These are phyloP conservation scores for Citrus medica DNA, from an alignment of 345 rosid species.

Conservation along the genomic window DNA sequence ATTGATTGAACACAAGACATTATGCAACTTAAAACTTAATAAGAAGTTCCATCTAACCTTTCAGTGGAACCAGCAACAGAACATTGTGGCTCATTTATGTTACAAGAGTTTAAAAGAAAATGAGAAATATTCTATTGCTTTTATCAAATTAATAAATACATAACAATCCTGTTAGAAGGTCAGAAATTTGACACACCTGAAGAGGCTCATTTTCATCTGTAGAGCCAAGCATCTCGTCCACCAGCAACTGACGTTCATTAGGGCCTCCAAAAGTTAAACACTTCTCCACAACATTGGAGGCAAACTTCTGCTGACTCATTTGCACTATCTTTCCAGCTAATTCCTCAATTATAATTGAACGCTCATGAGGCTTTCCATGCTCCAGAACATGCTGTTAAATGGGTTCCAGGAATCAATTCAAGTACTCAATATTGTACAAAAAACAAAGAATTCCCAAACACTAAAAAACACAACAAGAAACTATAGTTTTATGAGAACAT, in stretches of 20 bases:
- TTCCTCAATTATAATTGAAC: slow-evolving; percentile 48
- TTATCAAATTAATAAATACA: background rate
- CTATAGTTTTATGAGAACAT: background rate
- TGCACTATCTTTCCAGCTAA: slow-evolving; percentile 63
- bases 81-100: background rate
- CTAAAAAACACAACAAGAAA: background rate
- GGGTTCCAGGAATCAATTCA: slow-evolving; percentile 2
- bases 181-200: slow-evolving; percentile 36
- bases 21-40: background rate
- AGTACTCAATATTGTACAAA: background rate
- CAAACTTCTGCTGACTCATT: slow-evolving; percentile 73
- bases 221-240: slow-evolving; percentile 64
- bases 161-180: background rate
- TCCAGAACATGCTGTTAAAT: slow-evolving; percentile 57
- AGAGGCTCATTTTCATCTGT: slow-evolving; percentile 67
- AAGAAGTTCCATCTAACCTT: background rate
- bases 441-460: background rate
- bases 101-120: background rate
- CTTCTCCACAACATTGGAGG: slow-evolving; percentile 66
- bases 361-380: slow-evolving; percentile 69
- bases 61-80: background rate
- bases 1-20: background rate
- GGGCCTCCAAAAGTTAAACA: slow-evolving; percentile 57
- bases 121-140: background rate
- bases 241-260: slow-evolving; percentile 46